Evolutionary conservation across 257 asterid species (phyloP).

Genomic region (Handroanthus guayacan): DNA sequence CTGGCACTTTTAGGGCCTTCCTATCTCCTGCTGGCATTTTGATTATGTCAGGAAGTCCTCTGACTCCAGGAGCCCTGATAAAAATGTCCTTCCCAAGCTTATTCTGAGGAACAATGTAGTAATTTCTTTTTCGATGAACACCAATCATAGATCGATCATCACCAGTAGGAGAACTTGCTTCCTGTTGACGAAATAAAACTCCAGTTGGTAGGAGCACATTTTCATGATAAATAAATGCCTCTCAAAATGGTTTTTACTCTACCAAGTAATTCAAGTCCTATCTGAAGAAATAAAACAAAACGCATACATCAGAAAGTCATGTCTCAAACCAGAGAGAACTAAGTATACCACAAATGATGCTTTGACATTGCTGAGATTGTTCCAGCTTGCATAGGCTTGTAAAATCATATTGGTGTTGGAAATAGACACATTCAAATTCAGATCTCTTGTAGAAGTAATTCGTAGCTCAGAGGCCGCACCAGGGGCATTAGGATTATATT

Average conservation of each 20-base stretch:
- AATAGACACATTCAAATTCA: slow-evolving; percentile 82
- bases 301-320: slow-evolving; percentile 10
- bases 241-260: slow-evolving; percentile 10
- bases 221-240: slow-evolving; percentile 20
- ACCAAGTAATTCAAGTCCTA: slow-evolving; percentile 28
- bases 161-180: slow-evolving; percentile 51
- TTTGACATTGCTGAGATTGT: slow-evolving; percentile 63
- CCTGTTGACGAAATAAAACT: slow-evolving; percentile 57
- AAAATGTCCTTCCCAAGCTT: slow-evolving; percentile 91
- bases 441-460: slow-evolving; percentile 72
- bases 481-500: slow-evolving; percentile 72
- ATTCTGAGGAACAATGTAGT: slow-evolving; percentile 81
- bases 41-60: slow-evolving; percentile 56
- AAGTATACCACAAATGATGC: slow-evolving; percentile 59
- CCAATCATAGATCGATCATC: slow-evolving; percentile 64
- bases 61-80: slow-evolving; percentile 62
- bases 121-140: slow-evolving; percentile 73
- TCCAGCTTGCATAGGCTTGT: slow-evolving; percentile 99
- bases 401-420: slow-evolving; percentile 87
- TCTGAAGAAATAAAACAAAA: slow-evolving; percentile 27
- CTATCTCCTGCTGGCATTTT: slow-evolving; percentile 89
- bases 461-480: slow-evolving; percentile 89
- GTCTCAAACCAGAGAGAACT: slow-evolving; percentile 33
- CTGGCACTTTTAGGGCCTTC: slow-evolving; percentile 75
- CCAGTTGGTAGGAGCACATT: slow-evolving; percentile 29